These are phyloP conservation scores for Daldinia concentrica DNA, from an alignment of 495 filamentous ascomycete species.

Conservation along the genomic window DNA sequence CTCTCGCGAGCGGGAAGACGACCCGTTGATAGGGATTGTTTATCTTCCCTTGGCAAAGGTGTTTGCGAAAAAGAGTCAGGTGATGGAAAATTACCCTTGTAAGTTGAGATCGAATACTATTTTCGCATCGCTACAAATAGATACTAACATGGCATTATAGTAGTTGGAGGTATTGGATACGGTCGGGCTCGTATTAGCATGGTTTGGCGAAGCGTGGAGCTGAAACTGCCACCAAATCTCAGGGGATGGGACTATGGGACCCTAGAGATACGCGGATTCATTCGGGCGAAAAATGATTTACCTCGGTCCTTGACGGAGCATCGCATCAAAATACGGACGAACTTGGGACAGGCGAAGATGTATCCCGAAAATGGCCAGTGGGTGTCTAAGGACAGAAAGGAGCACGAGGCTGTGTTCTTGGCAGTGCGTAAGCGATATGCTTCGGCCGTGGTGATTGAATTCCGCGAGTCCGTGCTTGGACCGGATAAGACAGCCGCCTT, in stretches of 20 bases:
- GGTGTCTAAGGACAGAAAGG: slow-evolving; percentile 48
- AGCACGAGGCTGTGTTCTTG: slow-evolving; percentile 58
- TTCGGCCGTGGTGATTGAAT: slow-evolving; percentile 68
- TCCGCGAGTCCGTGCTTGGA: slow-evolving; percentile 59
- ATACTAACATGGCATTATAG: slow-evolving; percentile 24
- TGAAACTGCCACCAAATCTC: slow-evolving; percentile 62
- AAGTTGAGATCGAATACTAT: slow-evolving; percentile 39
- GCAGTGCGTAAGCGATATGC: slow-evolving; percentile 70
- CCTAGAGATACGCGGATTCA: slow-evolving; percentile 60
- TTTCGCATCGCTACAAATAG: slow-evolving; percentile 16
- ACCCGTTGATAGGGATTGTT: slow-evolving; percentile 73
- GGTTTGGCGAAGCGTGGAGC: slow-evolving; percentile 72
- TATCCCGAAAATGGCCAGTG: slow-evolving; percentile 51
- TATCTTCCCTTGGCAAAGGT: slow-evolving; percentile 68
- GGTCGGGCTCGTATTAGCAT: slow-evolving; percentile 71
- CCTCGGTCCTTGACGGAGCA: slow-evolving; percentile 54
- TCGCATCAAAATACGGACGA: slow-evolving; percentile 65
- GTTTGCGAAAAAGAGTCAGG: slow-evolving; percentile 65
- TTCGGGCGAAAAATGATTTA: slow-evolving; percentile 51
- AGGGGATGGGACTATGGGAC: slow-evolving; percentile 75
- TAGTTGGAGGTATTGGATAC: slow-evolving; percentile 72
- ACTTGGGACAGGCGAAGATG: slow-evolving; percentile 64
- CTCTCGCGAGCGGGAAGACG: slow-evolving; percentile 68
- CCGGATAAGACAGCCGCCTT: slow-evolving; percentile 67
- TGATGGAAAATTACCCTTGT: slow-evolving; percentile 67